Base-by-base conservation (phyloP, 768 basidiomycete species). In the Rubroboletus pulcherrimus region DNA sequence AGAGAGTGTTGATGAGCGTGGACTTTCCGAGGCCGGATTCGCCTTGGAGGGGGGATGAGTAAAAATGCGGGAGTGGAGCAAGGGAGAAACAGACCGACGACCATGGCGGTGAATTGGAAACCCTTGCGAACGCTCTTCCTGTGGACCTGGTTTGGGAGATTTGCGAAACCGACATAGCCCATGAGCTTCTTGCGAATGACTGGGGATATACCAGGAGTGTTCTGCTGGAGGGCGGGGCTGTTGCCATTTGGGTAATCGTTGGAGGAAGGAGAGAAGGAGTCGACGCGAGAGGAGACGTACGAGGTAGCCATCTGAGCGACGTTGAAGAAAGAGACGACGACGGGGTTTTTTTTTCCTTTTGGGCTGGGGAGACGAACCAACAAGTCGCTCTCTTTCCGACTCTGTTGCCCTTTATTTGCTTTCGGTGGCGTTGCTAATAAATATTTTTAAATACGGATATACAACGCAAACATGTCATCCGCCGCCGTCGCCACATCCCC, bases 21-120 rank as follows among this genome's bases (percentile, higher is more conserved):
- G 97, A 99, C 79, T 99, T 99, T 53, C 97, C 97, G 57, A 99
- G 82, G 51, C 97, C 97, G 51, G 96, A 98, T 78, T 99, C 96
- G 74, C 94, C 94, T 94, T 53, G 11, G 34, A 33, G n/a, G 7
- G 17, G 12, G 15, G 30, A 65, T 47, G 53, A 60, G 61, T 30
- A 47, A 10, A 31, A 39, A 48, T 35, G 33, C 34, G 44, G 53
- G 61, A 52, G 63, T 54, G 53, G 50, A 62, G 59, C 43, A 40
- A 55, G 57, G 61, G 52, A 46, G 15, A 29, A 4, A 87, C 93
- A 67, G 63, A 96, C 96, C 96, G 70, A 99, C 96, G 60, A 99
- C 96, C 97, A 99, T 98, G 62, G 86, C 81, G 52, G 94, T 96
- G 78, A 99, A 99, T 74, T 98, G 93, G 81, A 98, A 99, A 43